Base-by-base conservation (phyloP, 192 early-diverging fungal genomes). In the Coemansia sp. region DNA sequence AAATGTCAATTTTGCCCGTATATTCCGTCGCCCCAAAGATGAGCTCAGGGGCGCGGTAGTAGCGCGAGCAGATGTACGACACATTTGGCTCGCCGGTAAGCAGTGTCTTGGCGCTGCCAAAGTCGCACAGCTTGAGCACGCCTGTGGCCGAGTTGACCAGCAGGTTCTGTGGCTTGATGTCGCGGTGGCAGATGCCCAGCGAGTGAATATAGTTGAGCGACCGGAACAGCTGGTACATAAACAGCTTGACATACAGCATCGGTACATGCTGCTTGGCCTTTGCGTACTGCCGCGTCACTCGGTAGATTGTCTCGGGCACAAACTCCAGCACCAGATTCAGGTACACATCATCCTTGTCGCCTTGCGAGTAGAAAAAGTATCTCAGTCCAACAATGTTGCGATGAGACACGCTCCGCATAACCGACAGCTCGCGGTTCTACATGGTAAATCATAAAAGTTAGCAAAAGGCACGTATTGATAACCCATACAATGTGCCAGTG, bases 161-260 rank as follows among this genome's bases (percentile, higher is more conserved):
- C 76, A 99, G 78, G 75, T 99, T 99, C 79, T 98, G 97, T 58
- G 97, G 97, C 83, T 99, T 99, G 73, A 99, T 98, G 76, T 99
- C 97, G 63, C 97, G 89, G 70, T 99, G 97, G 83, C 97, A 99
- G 68, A 99, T 97, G 23, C 96, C 97, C 52, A 96, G 83, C 43
- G 92, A 88, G 76, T 99, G 97, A 73, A 94, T 94, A 75, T 97
- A 99, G 52, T 94, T 94, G 55, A 99, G 83, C 70, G 95, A 93
- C 66, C 97, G 84, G 88, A 97, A 94, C 56, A 98, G 80, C 75
- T 99, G 97, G 82, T 99, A 99, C 90, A 97, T 97, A 83, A 95
- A 99, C 56, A 97, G 83, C 89, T 99, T 98, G 67, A 99, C 91
- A 60, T 86, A 86, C n/a, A 94, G 79, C 85, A 92, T 89, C 17